Base-by-base conservation (phyloP, 139 green algal species). In the Chlorella vulgaris region DNA sequence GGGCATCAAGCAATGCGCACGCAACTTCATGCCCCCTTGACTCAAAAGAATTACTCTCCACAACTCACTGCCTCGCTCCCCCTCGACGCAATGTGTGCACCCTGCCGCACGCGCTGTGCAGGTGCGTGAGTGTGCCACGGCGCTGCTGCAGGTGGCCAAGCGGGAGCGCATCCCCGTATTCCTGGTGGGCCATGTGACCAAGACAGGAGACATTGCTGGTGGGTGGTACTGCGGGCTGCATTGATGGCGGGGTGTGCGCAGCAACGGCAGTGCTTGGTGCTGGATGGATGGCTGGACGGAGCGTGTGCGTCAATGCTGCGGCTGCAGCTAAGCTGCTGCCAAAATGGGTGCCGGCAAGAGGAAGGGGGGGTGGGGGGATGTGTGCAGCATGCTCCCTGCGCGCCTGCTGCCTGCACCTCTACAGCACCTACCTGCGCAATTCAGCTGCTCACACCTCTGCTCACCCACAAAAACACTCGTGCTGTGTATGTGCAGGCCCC, bases 41-140 rank as follows among this genome's bases (percentile, higher is more conserved):
- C n/a, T n/a, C n/a, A n/a, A n/a, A n/a, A n/a, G n/a, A n/a, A n/a
- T n/a, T n/a, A n/a, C n/a, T n/a, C n/a, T n/a, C n/a, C n/a, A n/a
- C n/a, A n/a, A n/a, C n/a, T n/a, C n/a, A n/a, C n/a, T n/a, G n/a
- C n/a, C n/a, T n/a, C n/a, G n/a, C n/a, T n/a, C n/a, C n/a, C n/a
- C n/a, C n/a, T n/a, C n/a, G n/a, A n/a, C n/a, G n/a, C n/a, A n/a
- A n/a, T n/a, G n/a, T n/a, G n/a, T n/a, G n/a, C n/a, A n/a, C n/a
- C n/a, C n/a, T n/a, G n/a, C n/a, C n/a, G n/a, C n/a, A n/a, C n/a
- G n/a, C n/a, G n/a, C n/a, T n/a, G 39, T 81, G 74, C 92, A 98
- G 91, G 92, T 99, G 35, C 82, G 92, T 5, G 96, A 98, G 87
- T 98, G 95, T 79, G 93, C 94, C 2, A 92, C 90, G 55, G 89